Conservation (phyloP, 1,284 basidiomycete genomes). For the Ustilago crameri region DNA sequence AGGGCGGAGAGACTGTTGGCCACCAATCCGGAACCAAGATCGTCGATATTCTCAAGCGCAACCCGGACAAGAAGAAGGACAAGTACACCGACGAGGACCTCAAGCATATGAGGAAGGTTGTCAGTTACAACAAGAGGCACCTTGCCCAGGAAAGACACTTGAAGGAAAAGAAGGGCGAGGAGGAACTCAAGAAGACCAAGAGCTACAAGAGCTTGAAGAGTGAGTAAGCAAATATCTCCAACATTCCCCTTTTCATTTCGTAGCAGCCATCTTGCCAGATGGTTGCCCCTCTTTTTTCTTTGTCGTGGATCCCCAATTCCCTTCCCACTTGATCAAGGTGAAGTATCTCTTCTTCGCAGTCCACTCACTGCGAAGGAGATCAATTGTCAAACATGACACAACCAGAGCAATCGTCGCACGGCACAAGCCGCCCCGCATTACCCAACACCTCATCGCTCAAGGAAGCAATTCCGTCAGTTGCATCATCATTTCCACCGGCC, state of each 20-base stretch:
- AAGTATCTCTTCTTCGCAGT: neutral
- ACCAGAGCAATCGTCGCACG: too few species aligned
- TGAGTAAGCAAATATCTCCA: conserved; percentile 26
- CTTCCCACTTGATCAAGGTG: neutral
- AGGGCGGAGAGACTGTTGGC: conserved; percentile 56
- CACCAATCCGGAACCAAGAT: conserved; percentile 61
- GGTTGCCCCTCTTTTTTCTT: neutral
- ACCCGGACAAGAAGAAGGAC: conserved; percentile 62
- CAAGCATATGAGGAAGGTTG: conserved; percentile 67
- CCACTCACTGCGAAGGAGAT: neutral
- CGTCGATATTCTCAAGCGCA: conserved; percentile 65
- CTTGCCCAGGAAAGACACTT: conserved; percentile 62
- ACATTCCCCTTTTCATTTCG: conserved; percentile 5
- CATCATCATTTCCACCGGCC: too few species aligned
- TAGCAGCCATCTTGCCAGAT: neutral
- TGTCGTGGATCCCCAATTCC: neutral
- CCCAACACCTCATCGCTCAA: too few species aligned
- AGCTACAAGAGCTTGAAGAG: conserved; percentile 56
- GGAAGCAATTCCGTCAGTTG: too few species aligned
- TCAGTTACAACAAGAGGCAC: conserved; percentile 67
- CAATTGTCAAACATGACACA: neutral
- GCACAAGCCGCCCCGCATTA: too few species aligned
- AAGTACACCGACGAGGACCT: conserved; percentile 64
- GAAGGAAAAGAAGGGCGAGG: conserved; percentile 52
- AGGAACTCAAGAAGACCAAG: conserved; percentile 59